These are phyloP conservation scores for Claviceps purpurea DNA, from an alignment of 2,329 filamentous ascomycete species.

Conservation along the genomic window DNA sequence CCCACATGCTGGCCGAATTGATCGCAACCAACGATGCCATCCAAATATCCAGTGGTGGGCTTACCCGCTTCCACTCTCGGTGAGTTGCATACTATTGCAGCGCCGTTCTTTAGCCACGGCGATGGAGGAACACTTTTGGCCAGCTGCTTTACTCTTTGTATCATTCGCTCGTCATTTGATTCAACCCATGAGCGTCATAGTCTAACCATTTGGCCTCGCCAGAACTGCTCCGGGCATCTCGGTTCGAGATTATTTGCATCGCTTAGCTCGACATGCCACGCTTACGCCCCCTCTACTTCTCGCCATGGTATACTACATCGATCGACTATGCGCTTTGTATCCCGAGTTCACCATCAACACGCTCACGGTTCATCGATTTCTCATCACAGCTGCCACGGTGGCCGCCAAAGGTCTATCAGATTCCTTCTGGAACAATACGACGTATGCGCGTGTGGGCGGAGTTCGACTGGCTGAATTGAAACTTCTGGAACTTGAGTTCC, in stretches of 20 bases:
- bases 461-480: conserved; percentile 84
- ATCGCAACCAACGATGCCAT: conserved; percentile 92
- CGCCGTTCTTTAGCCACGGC: background rate
- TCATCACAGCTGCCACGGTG: conserved; percentile 91
- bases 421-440: conserved; percentile 96
- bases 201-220: conserved; percentile 1
- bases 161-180: background rate
- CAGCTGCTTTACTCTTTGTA: background rate
- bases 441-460: conserved; percentile 86
- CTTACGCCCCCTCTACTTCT: conserved; percentile 87
- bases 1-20: conserved; percentile 90
- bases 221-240: conserved; percentile 71
- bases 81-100: conserved; percentile 23
- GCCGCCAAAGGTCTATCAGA: conserved; percentile 93
- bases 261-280: conserved; percentile 86
- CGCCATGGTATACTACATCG: conserved; percentile 98
- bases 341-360: conserved; percentile 93
- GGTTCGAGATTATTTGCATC: conserved; percentile 83
- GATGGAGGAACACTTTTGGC: too few relatives aligned
- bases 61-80: conserved; percentile 94
- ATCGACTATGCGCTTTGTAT: conserved; percentile 82
- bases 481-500: conserved; percentile 81
- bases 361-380: conserved; percentile 88
- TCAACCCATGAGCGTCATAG: background rate
- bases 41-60: conserved; percentile 54